These are phyloP conservation scores for Nitzschia palea DNA, from an alignment of 108 stramenopile genomes.

Conservation along the genomic window DNA sequence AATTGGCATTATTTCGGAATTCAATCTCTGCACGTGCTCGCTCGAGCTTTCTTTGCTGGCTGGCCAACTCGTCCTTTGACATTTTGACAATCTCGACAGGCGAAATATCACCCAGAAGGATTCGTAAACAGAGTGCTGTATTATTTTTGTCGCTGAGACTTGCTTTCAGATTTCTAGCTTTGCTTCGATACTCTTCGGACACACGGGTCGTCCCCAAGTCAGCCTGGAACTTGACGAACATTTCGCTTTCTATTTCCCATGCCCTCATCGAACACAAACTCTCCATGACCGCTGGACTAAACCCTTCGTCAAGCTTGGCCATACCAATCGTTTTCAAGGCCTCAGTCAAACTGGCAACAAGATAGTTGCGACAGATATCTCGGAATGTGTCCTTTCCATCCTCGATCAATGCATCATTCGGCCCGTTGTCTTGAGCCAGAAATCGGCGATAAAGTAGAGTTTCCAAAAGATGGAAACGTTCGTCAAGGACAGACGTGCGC, in stretches of 20 bases:
- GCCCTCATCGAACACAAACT: constrained; percentile 54
- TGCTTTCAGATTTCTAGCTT: constrained; percentile 49
- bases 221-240: constrained; percentile 39
- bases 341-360: constrained; percentile 43
- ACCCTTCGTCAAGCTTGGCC: background rate
- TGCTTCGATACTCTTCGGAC: constrained; percentile 50
- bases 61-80: constrained; percentile 63
- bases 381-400: constrained; percentile 26
- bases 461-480: constrained; percentile 55
- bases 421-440: constrained; percentile 4
- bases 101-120: constrained; percentile 52
- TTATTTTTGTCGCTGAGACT: constrained; percentile 62
- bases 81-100: constrained; percentile 50
- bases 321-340: constrained; percentile 32
- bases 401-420: background rate
- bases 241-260: constrained; percentile 65
- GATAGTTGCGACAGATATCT: constrained; percentile 43
- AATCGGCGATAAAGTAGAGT: constrained; percentile 43
- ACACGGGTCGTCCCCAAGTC: constrained; percentile 14
- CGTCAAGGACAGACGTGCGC: constrained; percentile 22
- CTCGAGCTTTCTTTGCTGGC: constrained; percentile 43
- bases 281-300: background rate
- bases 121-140: constrained; percentile 54
- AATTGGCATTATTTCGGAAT: constrained; percentile 38
- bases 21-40: constrained; percentile 49